These are phyloP conservation scores for Senna siamea DNA, from an alignment of 306 rosid species.

Conservation along the genomic window DNA sequence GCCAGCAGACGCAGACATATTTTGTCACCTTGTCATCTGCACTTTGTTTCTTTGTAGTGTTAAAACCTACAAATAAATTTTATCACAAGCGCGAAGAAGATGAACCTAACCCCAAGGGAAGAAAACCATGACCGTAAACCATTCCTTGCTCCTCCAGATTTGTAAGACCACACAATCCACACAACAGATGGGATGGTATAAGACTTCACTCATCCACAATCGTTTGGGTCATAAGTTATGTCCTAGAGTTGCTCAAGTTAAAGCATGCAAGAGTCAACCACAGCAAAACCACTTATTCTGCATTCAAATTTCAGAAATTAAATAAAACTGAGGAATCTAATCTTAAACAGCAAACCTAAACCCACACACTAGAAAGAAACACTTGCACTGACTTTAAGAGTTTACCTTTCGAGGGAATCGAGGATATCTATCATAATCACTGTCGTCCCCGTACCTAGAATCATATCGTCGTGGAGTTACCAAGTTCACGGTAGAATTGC, in stretches of 20 bases:
- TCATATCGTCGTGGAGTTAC: slow-evolving; percentile 48
- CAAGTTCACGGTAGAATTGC: slow-evolving; percentile 19
- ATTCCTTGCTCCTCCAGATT: slow-evolving; percentile 30
- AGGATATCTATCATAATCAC: slow-evolving; percentile 37
- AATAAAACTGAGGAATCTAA: slow-evolving; percentile 9
- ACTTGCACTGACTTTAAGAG: not conserved
- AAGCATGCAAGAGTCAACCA: slow-evolving; percentile 46
- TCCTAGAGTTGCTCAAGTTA: slow-evolving; percentile 19
- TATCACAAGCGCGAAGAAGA: slow-evolving; percentile 8
- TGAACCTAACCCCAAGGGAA: slow-evolving; percentile 9
- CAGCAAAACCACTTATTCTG: slow-evolving; percentile 92
- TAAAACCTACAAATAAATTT: not conserved
- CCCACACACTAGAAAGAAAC: too few relatives aligned
- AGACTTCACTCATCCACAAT: not conserved
- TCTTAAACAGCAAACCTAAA: slow-evolving; percentile 10
- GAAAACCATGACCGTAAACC: not conserved
- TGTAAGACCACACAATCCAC: slow-evolving; percentile 32
- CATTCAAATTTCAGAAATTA: slow-evolving; percentile 42
- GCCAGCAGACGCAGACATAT: not conserved
- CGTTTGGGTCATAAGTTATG: not conserved
- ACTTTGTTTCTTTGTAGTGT: not conserved
- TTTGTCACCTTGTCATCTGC: not conserved
- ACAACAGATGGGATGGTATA: slow-evolving; percentile 14
- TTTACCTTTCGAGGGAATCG: slow-evolving; percentile 53
- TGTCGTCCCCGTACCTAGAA: slow-evolving; percentile 35